Percentiles rank a stretch among this genome's conserved stretches.
phyloP scores from a whole-genome alignment of 495 filamentous ascomycete species.

The Pseudoneurospora amorphoporcata region DNA sequence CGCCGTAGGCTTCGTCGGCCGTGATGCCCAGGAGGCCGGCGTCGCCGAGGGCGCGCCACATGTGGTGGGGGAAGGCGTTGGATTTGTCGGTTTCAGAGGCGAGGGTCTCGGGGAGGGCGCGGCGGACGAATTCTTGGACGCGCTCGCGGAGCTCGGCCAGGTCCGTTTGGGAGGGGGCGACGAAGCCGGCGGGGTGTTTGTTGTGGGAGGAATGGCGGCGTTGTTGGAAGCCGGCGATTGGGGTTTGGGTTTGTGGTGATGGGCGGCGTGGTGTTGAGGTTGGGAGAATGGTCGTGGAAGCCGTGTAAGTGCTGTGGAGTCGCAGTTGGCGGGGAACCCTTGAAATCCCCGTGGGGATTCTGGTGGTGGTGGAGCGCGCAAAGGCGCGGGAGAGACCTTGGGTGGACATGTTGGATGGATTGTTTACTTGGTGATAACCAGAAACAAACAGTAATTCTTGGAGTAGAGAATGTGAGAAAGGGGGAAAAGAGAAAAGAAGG shows the following conservation, averaged over 20 bases:
- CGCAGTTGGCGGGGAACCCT: conserved; percentile 4
- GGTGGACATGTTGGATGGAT: conserved; percentile 14
- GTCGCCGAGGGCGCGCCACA: conserved; percentile 91
- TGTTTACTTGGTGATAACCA: neutral
- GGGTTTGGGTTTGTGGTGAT: conserved; percentile 3
- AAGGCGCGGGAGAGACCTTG: conserved; percentile 22
- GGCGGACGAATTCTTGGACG: conserved; percentile 84
- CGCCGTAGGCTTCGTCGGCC: conserved; percentile 87
- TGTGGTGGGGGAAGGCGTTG: conserved; percentile 81
- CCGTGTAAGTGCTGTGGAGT: conserved; percentile 3
- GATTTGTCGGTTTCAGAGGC: conserved; percentile 69
- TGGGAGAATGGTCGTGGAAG: conserved; percentile 1
- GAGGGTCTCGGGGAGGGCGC: conserved; percentile 74
- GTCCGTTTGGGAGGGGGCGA: conserved; percentile 62
- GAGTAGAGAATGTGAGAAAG: neutral
- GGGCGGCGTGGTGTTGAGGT: conserved; percentile 3
- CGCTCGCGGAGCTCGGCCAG: conserved; percentile 77
- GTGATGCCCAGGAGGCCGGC: conserved; percentile 91
- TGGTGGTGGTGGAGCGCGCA: conserved; percentile 18
- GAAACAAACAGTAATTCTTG: neutral
- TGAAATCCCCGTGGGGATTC: neutral
- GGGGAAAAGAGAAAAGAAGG: neutral
- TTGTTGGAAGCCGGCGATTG: conserved; percentile 8
- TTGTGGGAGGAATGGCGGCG: conserved; percentile 41
- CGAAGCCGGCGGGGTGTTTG: conserved; percentile 81